A percentile compares a stretch with the other conserved stretches of the same genome.
phyloP scores from a whole-genome alignment of 208 protist genomes.

The Borovskyia barvae region DNA sequence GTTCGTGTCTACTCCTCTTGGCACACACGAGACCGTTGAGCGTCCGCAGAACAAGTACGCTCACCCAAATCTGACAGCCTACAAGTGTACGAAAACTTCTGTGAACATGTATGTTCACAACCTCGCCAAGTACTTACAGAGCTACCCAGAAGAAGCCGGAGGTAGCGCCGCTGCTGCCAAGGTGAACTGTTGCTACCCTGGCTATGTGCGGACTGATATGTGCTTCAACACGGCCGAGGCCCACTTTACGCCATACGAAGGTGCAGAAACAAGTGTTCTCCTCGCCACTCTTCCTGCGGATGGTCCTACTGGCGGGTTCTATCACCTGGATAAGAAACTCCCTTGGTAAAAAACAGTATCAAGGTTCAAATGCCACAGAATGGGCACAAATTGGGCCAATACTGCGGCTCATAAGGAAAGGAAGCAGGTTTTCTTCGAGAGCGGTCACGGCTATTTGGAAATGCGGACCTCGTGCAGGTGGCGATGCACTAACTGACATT shows the following conservation, averaged over 20 bases:
- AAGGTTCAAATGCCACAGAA: no score
- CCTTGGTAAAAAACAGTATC: no score
- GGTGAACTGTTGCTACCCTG: slow-evolving; percentile 76
- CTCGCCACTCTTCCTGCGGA: slow-evolving; percentile 75
- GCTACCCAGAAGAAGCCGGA: slow-evolving; percentile 36
- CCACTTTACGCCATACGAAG: slow-evolving; percentile 59
- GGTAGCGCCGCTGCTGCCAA: slow-evolving; percentile 56
- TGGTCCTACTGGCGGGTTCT: slow-evolving; percentile 79
- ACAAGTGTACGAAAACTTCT: slow-evolving; percentile 71
- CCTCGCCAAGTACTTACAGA: slow-evolving; percentile 64
- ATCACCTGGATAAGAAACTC: slow-evolving; percentile 72
- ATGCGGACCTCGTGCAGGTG: no score
- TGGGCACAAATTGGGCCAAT: no score
- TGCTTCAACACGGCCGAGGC: slow-evolving; percentile 41
- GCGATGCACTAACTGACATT: no score
- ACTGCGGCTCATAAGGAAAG: no score
- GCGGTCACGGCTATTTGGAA: no score
- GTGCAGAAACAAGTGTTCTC: slow-evolving; percentile 71
- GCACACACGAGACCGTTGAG: slow-evolving; percentile 50
- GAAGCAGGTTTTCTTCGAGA: no score
- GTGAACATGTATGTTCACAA: slow-evolving; percentile 85
- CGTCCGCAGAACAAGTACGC: slow-evolving; percentile 52
- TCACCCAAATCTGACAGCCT: slow-evolving; percentile 31
- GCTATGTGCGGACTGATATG: slow-evolving; percentile 84
- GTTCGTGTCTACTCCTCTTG: slow-evolving; percentile 72